phyloP scores from a whole-genome alignment of 2,329 filamentous ascomycete species.

The Colletotrichum abscissum region DNA sequence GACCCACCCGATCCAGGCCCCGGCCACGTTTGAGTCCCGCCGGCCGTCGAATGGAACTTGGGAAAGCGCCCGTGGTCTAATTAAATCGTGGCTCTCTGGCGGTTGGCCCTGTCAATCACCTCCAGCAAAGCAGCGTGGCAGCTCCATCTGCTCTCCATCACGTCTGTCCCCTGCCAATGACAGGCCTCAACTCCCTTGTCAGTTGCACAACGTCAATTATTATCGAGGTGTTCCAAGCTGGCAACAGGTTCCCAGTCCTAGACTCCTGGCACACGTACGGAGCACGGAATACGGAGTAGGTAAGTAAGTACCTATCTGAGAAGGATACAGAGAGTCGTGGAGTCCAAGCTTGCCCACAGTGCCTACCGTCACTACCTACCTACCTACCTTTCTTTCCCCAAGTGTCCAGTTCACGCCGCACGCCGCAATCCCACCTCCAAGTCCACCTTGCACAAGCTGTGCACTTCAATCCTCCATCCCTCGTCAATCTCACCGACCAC shows the following conservation, averaged over 20 bases:
- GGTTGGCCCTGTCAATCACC: neutral
- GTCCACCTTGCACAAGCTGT: slow-evolving; percentile 11
- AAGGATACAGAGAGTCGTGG: neutral
- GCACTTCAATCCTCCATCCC: slow-evolving; percentile 18
- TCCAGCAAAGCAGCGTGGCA: slow-evolving; percentile 11
- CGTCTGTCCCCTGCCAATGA: slow-evolving; percentile 2
- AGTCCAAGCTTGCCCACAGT: slow-evolving; percentile 28
- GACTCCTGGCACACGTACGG: neutral
- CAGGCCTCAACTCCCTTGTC: neutral
- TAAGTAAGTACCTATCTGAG: too few species aligned
- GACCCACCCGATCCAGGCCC: neutral
- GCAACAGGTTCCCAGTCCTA: slow-evolving; percentile 10
- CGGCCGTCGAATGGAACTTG: neutral
- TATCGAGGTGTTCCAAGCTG: slow-evolving; percentile 23
- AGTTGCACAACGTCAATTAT: slow-evolving; percentile 13
- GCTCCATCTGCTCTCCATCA: neutral
- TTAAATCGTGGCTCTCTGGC: slow-evolving; percentile 2
- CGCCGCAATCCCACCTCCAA: slow-evolving; percentile 6
- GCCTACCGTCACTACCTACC: neutral
- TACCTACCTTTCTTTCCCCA: neutral
- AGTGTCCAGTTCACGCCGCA: slow-evolving; percentile 13
- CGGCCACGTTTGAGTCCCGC: neutral
- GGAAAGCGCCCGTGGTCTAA: neutral
- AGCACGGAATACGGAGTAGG: too few species aligned
- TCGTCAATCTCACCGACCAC: slow-evolving; percentile 30